These are phyloP conservation scores for Nectriaceae sp. DNA, from an alignment of 2,329 filamentous ascomycete species.

Conservation along the genomic window DNA sequence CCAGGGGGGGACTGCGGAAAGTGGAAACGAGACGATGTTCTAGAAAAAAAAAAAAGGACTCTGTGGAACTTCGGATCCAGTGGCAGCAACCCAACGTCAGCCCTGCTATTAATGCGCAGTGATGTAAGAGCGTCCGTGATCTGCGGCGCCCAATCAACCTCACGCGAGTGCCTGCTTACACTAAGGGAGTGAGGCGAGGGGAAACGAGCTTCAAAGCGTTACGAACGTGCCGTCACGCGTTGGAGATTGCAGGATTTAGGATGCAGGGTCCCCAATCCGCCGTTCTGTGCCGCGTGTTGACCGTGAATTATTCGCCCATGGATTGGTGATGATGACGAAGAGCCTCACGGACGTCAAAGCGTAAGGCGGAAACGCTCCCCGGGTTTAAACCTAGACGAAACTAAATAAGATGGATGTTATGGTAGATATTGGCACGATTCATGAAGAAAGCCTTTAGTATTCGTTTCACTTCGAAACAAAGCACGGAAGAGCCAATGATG, in stretches of 20 bases:
- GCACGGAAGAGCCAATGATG: background rate
- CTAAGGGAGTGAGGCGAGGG: too few species aligned
- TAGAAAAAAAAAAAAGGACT: too few species aligned
- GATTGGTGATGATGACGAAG: background rate
- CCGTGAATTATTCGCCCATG: too few species aligned
- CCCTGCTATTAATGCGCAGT: too few species aligned
- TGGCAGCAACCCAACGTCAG: too few species aligned
- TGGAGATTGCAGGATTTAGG: background rate
- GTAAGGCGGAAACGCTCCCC: background rate
- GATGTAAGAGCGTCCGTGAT: background rate
- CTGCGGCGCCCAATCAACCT: background rate
- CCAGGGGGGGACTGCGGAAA: too few species aligned
- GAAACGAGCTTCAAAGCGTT: too few species aligned
- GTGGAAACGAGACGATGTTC: too few species aligned
- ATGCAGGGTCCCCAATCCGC: background rate
- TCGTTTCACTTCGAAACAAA: background rate
- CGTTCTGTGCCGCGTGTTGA: too few species aligned
- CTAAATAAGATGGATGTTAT: background rate
- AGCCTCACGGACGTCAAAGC: background rate
- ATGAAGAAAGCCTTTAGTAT: background rate
- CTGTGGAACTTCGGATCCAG: too few species aligned
- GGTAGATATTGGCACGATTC: background rate
- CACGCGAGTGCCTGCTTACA: background rate
- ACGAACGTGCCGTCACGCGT: background rate
- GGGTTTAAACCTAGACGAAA: background rate